phyloP scores from a whole-genome alignment of 1,284 basidiomycete genomes.

The Malassezia furfur region DNA sequence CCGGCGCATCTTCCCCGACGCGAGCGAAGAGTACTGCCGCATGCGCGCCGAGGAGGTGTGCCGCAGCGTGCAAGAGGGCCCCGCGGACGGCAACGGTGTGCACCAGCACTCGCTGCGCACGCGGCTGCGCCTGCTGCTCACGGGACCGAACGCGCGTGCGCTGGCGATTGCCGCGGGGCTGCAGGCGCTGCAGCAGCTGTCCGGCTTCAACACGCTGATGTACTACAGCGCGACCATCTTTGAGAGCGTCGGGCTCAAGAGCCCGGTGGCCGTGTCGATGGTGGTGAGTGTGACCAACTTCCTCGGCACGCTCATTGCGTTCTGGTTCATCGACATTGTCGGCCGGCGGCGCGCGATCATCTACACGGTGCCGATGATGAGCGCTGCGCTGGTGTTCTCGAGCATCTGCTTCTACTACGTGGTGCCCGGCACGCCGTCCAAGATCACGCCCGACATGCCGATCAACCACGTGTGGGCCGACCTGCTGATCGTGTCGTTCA shows the following conservation, averaged over 20 bases:
- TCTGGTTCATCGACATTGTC: slow-evolving; percentile 64
- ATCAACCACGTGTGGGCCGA: slow-evolving; percentile 54
- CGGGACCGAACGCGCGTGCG: slow-evolving; percentile 12
- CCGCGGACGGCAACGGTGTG: background rate
- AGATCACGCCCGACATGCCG: background rate
- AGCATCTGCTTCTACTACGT: slow-evolving; percentile 65
- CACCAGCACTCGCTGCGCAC: background rate
- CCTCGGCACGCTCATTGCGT: slow-evolving; percentile 66
- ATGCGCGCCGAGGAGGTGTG: slow-evolving; percentile 44
- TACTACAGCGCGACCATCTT: slow-evolving; percentile 50
- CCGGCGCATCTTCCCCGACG: slow-evolving; percentile 28
- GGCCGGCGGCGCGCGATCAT: slow-evolving; percentile 69
- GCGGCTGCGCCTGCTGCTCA: slow-evolving; percentile 10
- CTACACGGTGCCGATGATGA: slow-evolving; percentile 67
- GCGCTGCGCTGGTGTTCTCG: slow-evolving; percentile 60
- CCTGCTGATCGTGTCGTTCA: slow-evolving; percentile 64
- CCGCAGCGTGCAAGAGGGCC: slow-evolving; percentile 23
- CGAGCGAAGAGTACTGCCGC: slow-evolving; percentile 39
- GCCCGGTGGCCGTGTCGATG: slow-evolving; percentile 42
- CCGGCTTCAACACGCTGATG: slow-evolving; percentile 50
- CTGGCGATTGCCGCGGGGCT: slow-evolving; percentile 25
- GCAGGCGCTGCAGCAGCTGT: slow-evolving; percentile 41
- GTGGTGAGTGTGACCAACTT: slow-evolving; percentile 53
- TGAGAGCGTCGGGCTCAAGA: slow-evolving; percentile 44
- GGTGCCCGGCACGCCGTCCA: slow-evolving; percentile 3